Percentiles rank a stretch among this genome's conserved stretches.
Evolutionary conservation across 2,329 filamentous ascomycete species (phyloP).

Genomic region (Xylariales sp.): DNA sequence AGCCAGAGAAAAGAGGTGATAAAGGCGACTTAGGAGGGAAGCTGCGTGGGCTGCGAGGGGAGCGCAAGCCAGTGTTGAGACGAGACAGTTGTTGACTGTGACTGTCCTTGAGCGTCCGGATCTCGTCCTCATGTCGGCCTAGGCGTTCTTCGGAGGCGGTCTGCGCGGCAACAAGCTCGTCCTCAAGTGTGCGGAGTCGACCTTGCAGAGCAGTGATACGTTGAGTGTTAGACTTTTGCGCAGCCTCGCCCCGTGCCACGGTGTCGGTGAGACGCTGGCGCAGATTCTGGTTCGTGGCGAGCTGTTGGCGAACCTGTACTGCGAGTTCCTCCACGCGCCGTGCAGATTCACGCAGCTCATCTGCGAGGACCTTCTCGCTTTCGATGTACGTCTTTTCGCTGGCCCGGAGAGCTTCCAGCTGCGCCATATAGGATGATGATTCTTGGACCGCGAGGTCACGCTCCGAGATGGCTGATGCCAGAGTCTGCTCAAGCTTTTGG

Average conservation of each 20-base stretch:
- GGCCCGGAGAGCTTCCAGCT: constrained; percentile 53
- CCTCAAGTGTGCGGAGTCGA: constrained; percentile 76
- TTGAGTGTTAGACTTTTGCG: constrained; percentile 73
- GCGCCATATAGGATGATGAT: constrained; percentile 55
- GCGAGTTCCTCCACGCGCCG: constrained; percentile 76
- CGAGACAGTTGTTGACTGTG: constrained; percentile 75
- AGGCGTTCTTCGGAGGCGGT: constrained; percentile 82
- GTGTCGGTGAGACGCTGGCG: constrained; percentile 74
- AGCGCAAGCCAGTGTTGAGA: constrained; percentile 51
- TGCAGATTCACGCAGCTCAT: constrained; percentile 69
- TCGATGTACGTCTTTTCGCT: constrained; percentile 52
- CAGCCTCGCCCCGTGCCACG: constrained; percentile 76
- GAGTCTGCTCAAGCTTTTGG: constrained; percentile 61
- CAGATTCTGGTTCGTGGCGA: constrained; percentile 72
- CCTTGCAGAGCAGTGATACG: constrained; percentile 82
- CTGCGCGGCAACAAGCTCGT: constrained; percentile 77
- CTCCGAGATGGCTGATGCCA: constrained; percentile 66
- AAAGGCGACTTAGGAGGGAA: constrained; percentile 57
- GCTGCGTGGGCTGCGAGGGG: constrained; percentile 38
- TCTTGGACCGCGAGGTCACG: constrained; percentile 68
- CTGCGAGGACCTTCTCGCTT: constrained; percentile 60
- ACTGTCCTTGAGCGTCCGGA: constrained; percentile 69
- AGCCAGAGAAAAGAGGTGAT: constrained; percentile 55
- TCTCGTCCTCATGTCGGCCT: constrained; percentile 79
- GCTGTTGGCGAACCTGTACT: constrained; percentile 72